Evolutionary conservation across 768 basidiomycete genomes (phyloP), one percentile per base, ranked within the genome.

Genomic region (Suillus decipiens): DNA sequence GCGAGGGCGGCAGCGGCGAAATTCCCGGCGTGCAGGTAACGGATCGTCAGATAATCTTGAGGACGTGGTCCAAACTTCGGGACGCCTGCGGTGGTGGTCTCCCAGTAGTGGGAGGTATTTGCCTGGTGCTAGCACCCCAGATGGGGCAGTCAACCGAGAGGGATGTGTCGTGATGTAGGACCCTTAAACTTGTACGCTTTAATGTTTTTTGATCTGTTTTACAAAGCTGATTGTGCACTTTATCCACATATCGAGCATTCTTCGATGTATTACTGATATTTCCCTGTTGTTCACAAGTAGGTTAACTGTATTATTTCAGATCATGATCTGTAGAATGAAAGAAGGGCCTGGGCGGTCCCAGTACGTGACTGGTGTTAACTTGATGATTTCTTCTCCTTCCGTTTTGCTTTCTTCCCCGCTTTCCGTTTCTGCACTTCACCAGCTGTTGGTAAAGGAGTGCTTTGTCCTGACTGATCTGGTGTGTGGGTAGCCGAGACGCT

Each of bases 151-250:
- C 58, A 82, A 81, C 64, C 81, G 84, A 43, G 89, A 88, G 45
- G 84, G 86, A 41, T 92, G 90, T 79, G 82, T 81, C 59, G 76
- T 89, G 70, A 91, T 89, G 89, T 91, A 81, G 80, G 67, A 67
- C 70, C 66, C 65, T 69, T 59, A 67, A 63, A 61, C 54, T 67
- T 72, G 68, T 72, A 71, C 65, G 68, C 64, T 73, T 73, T 76
- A 68, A 69, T 63, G 42, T 65, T 45, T 59, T 53, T 39, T 56
- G 63, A 60, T 61, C 53, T 61, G 62, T 64, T 60, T 61, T 48
- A 31, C 64, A 54, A 45, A 47, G n/a, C 54, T 63, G 28, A 39
- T 39, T 63, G 54, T 66, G 63, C 68, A 58, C 17, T 60, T 63
- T 60, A 66, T 68, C 69, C 62, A 65, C 68, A 59, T n/a, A 50